These are phyloP conservation scores for Apiospora hydei DNA, from an alignment of 2,329 filamentous ascomycete genomes.

Conservation along the genomic window DNA sequence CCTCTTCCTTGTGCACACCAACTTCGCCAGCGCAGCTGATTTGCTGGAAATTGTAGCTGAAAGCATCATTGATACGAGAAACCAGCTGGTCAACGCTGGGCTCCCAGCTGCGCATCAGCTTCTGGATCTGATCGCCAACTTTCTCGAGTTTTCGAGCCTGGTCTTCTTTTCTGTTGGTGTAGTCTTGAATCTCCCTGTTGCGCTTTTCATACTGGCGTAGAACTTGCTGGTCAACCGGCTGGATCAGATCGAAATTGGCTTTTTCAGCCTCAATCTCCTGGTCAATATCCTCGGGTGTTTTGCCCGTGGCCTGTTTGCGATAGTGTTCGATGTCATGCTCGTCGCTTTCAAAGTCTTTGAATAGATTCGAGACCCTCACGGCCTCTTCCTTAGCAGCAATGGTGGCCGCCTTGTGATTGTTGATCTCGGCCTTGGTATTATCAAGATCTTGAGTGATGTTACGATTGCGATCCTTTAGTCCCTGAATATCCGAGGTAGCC, in stretches of 20 bases:
- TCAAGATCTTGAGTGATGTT: conserved; percentile 63
- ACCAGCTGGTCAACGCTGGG: conserved; percentile 81
- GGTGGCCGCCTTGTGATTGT: conserved; percentile 47
- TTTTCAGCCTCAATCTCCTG: conserved; percentile 77
- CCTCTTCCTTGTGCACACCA: conserved; percentile 83
- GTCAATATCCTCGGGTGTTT: conserved; percentile 70
- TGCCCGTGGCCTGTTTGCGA: conserved; percentile 52
- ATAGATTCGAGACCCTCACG: conserved; percentile 46
- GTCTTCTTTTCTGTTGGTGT: conserved; percentile 64
- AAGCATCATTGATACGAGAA: conserved; percentile 84
- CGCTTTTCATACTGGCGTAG: conserved; percentile 81
- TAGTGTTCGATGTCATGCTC: conserved; percentile 50
- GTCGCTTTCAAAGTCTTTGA: conserved; percentile 41
- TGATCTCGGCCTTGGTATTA: conserved; percentile 50
- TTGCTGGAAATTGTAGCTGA: conserved; percentile 90
- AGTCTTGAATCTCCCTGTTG: conserved; percentile 70
- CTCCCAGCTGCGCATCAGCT: conserved; percentile 80
- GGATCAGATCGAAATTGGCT: conserved; percentile 80
- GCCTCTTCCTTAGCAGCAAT: conserved; percentile 46
- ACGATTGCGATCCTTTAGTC: conserved; percentile 70
- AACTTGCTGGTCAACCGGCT: conserved; percentile 77
- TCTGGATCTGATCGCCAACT: conserved; percentile 65
- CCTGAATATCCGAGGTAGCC: conserved; percentile 79
- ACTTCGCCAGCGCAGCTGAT: conserved; percentile 96
- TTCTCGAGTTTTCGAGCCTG: conserved; percentile 62